Evolutionary conservation across 768 basidiomycete genomes (phyloP), one percentile per base, ranked within the genome.

Genomic region (Filobasidium wieringae): DNA sequence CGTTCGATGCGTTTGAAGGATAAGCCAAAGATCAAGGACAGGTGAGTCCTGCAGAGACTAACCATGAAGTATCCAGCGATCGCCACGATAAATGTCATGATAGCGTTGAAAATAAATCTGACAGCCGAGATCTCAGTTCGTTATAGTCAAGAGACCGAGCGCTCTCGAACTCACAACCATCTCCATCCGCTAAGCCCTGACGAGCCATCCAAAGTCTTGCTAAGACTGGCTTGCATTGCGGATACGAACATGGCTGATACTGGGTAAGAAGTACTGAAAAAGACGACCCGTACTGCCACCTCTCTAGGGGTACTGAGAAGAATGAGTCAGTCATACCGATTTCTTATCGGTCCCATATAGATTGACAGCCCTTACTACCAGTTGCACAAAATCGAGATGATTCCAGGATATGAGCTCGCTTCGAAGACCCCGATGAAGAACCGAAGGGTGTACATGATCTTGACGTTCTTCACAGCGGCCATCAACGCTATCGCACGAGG

Each of bases 391-490:
- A 68, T 41, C 34, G 58, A 64, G 45, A 64, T 55, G 24, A 59
- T 62, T 17, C 68, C 69, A 7, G 69, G 67, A 43, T 71, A 71
- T 12, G 56, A 54, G 24, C 61, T 65, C 0, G 64, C 59, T 41
- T 69, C 68, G 30, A 61, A 60, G 7, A 62, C 53, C 4, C 68
- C 68, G 43, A 69, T 67, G 51, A 69, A 66, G 47, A 67, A 64
- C 17, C 68, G 53, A 4, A 69, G 51, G 26, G 53, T 64, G 43
- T 67, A 67, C 41, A 67, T 59, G 26, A 34, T 57, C 15, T 29
- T 24, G 30, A 57, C 50, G 34, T 56, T 37, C 29, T 59, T 56
- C 40, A 43, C 49, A 14, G 43, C 50, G 27, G 62, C 57, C 41
- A 65, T 53, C 52, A 62, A 40, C 7, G 57, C 57, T 51, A 30